Evolutionary conservation across 192 early-diverging fungal species (phyloP).

Genomic region (Mortierella hygrophila): DNA sequence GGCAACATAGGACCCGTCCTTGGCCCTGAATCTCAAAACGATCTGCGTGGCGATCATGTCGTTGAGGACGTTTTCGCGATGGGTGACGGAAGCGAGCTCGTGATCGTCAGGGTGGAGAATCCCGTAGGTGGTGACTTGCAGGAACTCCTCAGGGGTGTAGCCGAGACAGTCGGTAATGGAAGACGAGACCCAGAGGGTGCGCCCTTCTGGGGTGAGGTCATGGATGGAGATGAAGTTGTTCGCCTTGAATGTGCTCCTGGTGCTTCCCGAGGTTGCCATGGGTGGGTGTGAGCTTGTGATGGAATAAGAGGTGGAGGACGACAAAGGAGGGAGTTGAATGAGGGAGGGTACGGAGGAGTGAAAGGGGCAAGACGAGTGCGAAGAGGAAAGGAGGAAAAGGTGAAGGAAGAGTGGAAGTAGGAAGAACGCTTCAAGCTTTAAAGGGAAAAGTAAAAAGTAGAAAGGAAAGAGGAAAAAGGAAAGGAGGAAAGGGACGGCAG

Average conservation of each 20-base stretch:
- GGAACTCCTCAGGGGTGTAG: constrained; percentile 56
- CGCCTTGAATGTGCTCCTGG: not conserved
- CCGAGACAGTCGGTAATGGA: constrained; percentile 58
- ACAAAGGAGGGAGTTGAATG: not conserved
- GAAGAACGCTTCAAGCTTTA: not conserved
- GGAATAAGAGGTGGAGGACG: not conserved
- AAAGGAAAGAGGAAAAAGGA: not conserved
- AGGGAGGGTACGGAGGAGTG: not conserved
- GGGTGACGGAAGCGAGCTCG: constrained; percentile 14
- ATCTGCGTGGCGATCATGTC: constrained; percentile 51
- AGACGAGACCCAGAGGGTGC: constrained; percentile 48
- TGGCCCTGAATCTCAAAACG: constrained; percentile 45
- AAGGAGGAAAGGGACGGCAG: not conserved
- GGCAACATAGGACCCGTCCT: constrained; percentile 27
- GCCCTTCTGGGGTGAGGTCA: constrained; percentile 49
- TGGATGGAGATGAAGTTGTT: constrained; percentile 58
- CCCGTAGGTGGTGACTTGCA: constrained; percentile 41
- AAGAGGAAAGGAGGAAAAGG: too few relatives aligned
- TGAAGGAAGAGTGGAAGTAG: not conserved
- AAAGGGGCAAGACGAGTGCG: not conserved
- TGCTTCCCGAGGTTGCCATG: not conserved
- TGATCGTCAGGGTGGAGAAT: constrained; percentile 49
- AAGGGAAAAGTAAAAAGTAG: not conserved
- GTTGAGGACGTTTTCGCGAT: constrained; percentile 53
- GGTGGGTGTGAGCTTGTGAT: not conserved